Conservation (phyloP, 1,139 yeast genomes). For the Debaryomyces nepalensis region DNA sequence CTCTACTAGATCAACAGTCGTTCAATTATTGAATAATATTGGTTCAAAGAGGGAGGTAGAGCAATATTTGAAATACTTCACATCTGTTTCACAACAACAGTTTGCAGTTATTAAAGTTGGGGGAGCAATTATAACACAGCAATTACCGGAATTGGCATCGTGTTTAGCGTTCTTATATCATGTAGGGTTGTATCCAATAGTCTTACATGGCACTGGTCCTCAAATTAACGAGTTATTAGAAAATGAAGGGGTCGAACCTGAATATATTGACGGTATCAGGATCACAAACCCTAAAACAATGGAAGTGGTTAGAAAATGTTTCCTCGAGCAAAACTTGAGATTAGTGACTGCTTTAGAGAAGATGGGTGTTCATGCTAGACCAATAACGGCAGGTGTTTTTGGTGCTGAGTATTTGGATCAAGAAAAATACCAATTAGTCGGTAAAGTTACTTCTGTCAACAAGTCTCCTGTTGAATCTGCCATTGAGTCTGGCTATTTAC, state of each 20-base stretch:
- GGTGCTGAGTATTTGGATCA: constrained; percentile 90
- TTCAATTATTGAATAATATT: constrained; percentile 90
- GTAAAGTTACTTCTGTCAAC: constrained; percentile 83
- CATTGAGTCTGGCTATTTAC: constrained; percentile 94
- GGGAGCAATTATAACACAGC: constrained; percentile 97
- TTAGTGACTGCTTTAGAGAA: constrained; percentile 94
- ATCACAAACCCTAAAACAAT: constrained; percentile 94
- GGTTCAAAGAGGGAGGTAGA: constrained; percentile 98
- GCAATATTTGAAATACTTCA: constrained; percentile 93
- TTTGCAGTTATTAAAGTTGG: constrained; percentile 99
- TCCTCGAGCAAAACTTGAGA: constrained; percentile 91
- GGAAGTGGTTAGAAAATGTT: constrained; percentile 94
- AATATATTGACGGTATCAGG: constrained; percentile 94
- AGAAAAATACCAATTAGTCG: constrained; percentile 90
- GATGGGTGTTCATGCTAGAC: constrained; percentile 97
- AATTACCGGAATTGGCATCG: constrained; percentile 89
- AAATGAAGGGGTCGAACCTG: constrained; percentile 94
- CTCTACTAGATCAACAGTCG: constrained; percentile 91
- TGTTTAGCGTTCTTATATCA: constrained; percentile 95
- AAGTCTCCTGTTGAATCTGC: constrained; percentile 94
- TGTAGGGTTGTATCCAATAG: constrained; percentile 95
- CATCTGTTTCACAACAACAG: constrained; percentile 94
- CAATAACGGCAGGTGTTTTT: constrained; percentile 97
- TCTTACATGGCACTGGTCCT: constrained; percentile 98
- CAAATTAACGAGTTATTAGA: constrained; percentile 94